Evolutionary conservation across 1,284 basidiomycete genomes (phyloP), one percentile per base, ranked within the genome.

Genomic region (Ceratobasidium sp.): DNA sequence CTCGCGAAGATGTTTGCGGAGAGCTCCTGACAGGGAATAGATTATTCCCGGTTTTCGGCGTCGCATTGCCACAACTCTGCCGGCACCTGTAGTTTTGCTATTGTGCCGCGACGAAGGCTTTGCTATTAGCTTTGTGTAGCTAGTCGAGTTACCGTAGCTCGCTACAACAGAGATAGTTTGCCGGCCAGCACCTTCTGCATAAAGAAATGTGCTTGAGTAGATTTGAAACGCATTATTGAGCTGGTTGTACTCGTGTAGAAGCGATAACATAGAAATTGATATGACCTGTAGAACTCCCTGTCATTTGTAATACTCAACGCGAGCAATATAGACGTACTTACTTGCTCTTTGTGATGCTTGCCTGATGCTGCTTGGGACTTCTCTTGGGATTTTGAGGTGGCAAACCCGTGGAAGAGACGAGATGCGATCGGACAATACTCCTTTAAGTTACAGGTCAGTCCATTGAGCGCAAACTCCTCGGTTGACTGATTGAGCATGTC

Each of bases 61-160:
- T 17, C 11, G 63, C 39, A n/a, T 47, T 17, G 2, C 39, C 6
- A 39, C 39, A 47, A 49, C 26, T 35, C 26, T 47, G 20, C 45
- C 20, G 26, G 17, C 23, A 42, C 13, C 39, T 42, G 37, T 31
- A 3, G 39, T 11, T 20, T 65, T 23, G 31, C 15, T 13, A 28
- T 23, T 10, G 39, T 47, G 23, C 23, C 20, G 39, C 39, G 39
- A 42, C 39, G 37, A 23, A 4, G 63, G 63, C 13, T 39, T 35
- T 42, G 63, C 35, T 11, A 65, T 65, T 3, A 65, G 39, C 45
- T 65, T 65, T 17, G 63, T n/a, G 31, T 65, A 65, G 45, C 63
- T 65, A 15, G 39, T 65, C 7, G 63, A 65, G 23, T 65, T 65
- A 5, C 63, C 63, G 31, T 65, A 65, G 31, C 63, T 65, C 3